phyloP scores from a whole-genome alignment of 768 basidiomycete genomes.

The Mycena albidolilacea region DNA sequence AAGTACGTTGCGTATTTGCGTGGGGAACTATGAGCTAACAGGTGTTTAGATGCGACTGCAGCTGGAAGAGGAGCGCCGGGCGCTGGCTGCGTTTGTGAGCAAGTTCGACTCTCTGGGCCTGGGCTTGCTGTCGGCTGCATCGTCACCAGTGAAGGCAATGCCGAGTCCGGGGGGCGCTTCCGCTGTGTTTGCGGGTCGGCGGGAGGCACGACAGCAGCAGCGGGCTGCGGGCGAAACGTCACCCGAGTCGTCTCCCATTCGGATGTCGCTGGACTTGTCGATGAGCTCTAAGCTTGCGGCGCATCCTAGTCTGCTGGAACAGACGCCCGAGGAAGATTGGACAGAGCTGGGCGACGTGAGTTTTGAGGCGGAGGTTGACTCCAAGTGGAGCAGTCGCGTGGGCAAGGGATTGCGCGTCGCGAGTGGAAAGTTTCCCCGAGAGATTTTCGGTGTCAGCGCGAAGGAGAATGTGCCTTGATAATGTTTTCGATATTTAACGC shows the following conservation, averaged over 20 bases:
- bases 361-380: conserved; percentile 59
- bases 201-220: conserved; percentile 52
- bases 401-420: conserved; percentile 38
- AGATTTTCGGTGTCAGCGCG: conserved; percentile 56
- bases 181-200: conserved; percentile 64
- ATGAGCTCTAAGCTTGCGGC: conserved; percentile 42
- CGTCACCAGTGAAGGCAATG: conserved; percentile 61
- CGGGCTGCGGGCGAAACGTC: conserved; percentile 48
- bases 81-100: conserved; percentile 83
- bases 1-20: conserved; percentile 54
- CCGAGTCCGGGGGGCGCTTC: conserved; percentile 67
- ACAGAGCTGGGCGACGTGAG: conserved; percentile 63
- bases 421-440: conserved; percentile 49
- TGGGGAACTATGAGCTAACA: conserved; percentile 5
- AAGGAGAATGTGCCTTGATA: conserved; percentile 62
- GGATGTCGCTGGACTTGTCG: conserved; percentile 54
- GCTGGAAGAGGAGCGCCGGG: conserved; percentile 84
- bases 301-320: conserved; percentile 71
- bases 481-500: conserved; percentile 2
- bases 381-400: conserved; percentile 46
- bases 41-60: conserved; percentile 64
- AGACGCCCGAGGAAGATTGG: conserved; percentile 73
- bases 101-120: conserved; percentile 86
- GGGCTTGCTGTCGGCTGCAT: conserved; percentile 49
- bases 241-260: conserved; percentile 66